phyloP scores from a whole-genome alignment of 2,329 filamentous ascomycete species.

The Pseudogymnoascus sp. region DNA sequence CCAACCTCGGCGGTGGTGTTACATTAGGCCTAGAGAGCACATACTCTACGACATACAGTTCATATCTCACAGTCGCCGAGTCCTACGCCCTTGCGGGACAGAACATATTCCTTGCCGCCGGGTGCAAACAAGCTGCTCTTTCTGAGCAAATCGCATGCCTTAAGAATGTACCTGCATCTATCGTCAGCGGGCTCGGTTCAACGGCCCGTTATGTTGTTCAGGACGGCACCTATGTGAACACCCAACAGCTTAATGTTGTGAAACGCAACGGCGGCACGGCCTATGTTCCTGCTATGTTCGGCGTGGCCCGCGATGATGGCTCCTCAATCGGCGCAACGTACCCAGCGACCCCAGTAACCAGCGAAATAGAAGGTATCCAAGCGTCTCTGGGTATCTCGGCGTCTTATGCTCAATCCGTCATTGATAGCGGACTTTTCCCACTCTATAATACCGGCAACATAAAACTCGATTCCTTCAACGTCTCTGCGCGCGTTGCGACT shows the following conservation, averaged over 20 bases:
- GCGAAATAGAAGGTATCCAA: conserved; percentile 36
- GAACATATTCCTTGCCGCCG: conserved; percentile 39
- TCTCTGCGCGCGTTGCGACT: conserved; percentile 43
- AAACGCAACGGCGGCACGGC: conserved; percentile 37
- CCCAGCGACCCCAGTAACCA: conserved; percentile 35
- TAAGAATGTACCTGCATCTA: conserved; percentile 31
- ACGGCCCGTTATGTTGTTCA: conserved; percentile 44
- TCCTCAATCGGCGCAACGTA: conserved; percentile 40
- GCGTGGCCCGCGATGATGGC: conserved; percentile 41
- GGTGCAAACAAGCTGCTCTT: conserved; percentile 38
- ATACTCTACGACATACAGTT: conserved; percentile 46
- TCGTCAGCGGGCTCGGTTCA: neutral
- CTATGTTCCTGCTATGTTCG: conserved; percentile 45
- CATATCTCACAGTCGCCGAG: conserved; percentile 43
- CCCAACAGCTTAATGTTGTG: conserved; percentile 37
- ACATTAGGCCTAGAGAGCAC: conserved; percentile 38
- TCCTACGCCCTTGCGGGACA: conserved; percentile 41
- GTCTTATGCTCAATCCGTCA: conserved; percentile 34
- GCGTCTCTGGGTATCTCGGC: conserved; percentile 38
- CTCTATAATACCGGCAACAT: conserved; percentile 40
- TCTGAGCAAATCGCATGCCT: conserved; percentile 40
- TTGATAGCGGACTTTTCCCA: conserved; percentile 41
- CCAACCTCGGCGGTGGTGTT: conserved; percentile 45
- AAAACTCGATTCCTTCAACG: conserved; percentile 47
- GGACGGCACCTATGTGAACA: conserved; percentile 44